A percentile compares a stretch with the other conserved stretches of the same genome.
Conservation (phyloP, 1,139 yeast species). For the Candida mesenterica region DNA sequence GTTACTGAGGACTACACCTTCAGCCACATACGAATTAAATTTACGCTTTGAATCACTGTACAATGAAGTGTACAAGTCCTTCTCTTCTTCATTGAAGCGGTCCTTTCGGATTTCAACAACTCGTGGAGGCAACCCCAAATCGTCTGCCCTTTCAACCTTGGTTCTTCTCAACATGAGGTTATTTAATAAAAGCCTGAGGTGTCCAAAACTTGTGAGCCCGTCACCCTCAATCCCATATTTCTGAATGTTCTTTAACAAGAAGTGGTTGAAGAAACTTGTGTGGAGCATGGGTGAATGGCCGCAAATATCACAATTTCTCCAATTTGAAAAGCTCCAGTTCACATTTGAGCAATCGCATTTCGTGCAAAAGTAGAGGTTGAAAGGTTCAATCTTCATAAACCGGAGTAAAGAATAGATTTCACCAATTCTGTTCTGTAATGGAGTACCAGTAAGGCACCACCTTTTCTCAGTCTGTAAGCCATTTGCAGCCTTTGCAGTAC, state of each 20-base stretch:
- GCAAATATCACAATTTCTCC: constrained; percentile 82
- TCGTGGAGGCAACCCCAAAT: constrained; percentile 93
- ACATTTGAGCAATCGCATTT: constrained; percentile 79
- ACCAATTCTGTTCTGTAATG: constrained; percentile 92
- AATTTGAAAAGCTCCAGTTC: constrained; percentile 81
- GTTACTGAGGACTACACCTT: constrained; percentile 91
- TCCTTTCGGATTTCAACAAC: constrained; percentile 85
- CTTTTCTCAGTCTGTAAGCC: constrained; percentile 65
- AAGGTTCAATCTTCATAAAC: constrained; percentile 80
- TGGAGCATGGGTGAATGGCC: constrained; percentile 94
- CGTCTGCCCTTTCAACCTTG: constrained; percentile 94
- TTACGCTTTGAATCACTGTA: constrained; percentile 84
- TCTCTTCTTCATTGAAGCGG: constrained; percentile 88
- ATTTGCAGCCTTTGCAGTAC: constrained; percentile 91
- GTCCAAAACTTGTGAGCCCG: constrained; percentile 73
- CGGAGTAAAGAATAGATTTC: constrained; percentile 90
- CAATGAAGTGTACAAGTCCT: constrained; percentile 82
- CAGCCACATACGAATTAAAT: constrained; percentile 85
- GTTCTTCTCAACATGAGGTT: constrained; percentile 92
- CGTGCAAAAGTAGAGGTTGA: constrained; percentile 85
- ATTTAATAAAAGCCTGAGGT: constrained; percentile 68
- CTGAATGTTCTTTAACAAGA: constrained; percentile 89
- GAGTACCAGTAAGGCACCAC: constrained; percentile 95
- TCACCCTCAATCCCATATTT: constrained; percentile 75
- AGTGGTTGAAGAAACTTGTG: constrained; percentile 91